Evolutionary conservation across 768 basidiomycete genomes (phyloP), one percentile per base, ranked within the genome.

Genomic region (Lyophyllum shimeji): DNA sequence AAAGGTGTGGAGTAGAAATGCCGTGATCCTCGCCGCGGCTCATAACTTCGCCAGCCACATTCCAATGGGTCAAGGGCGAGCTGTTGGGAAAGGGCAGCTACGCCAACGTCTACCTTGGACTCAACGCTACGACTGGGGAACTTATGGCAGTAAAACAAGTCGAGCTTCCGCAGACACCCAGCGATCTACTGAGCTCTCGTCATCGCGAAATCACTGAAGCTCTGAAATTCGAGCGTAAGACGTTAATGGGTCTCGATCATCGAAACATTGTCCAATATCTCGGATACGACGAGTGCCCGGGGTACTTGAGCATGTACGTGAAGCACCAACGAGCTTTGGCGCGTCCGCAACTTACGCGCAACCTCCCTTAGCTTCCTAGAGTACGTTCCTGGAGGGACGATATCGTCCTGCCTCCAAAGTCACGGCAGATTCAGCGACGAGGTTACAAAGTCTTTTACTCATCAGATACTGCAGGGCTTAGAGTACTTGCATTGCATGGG

Each of bases 111-210:
- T 97, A 91, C 65, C 79, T 95, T 58, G 95, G 87, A 0, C 74
- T 97, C 49, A 97, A 96, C 69, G 89, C 87, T 34, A 91, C 85
- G 2, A 93, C 89, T 0, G 93, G 93, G 31, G 92, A 96, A 68
- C 86, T 96, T 77, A 89, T 97, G 67, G 95, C 95, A 2, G 95
- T 98, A 58, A 98, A 98, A 72, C 95, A 96, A 70, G 95, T 97
- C 29, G 95, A 97, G 68, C 77, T 92, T 55, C 91, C 90, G 0
- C 79, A 80, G 34, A 89, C 88, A 15, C 78, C 81, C 18, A 85
- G 83, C 60, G 90, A 93, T 70, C 83, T 82, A 64, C 78, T 65
- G 58, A 83, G 90, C 66, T 71, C 76, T 48, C 79, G 86, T 27
- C 85, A 91, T 60, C 70, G 78, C 50, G 80, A 83, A 58, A 81